Evolutionary conservation across 371 early-diverging fungal genomes (phyloP).

Genomic region (Rhizopus stolonifer): DNA sequence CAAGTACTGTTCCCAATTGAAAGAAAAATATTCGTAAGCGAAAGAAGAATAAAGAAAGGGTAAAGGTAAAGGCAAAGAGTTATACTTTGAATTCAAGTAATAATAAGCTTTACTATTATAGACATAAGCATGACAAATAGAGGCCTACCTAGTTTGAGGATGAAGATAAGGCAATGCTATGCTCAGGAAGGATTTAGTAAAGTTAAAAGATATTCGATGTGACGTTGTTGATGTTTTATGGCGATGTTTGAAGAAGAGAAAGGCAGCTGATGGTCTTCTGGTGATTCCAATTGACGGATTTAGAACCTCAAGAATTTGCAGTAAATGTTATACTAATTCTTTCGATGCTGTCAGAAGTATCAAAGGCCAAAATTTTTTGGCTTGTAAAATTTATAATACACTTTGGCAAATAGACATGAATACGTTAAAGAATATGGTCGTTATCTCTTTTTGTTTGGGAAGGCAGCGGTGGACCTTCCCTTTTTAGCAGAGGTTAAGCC

Average conservation of each 20-base stretch:
- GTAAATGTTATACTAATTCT: neutral
- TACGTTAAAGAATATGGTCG: conserved; percentile 6
- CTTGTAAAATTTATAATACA: neutral
- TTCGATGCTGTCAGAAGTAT: neutral
- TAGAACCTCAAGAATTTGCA: neutral
- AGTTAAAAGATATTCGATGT: neutral
- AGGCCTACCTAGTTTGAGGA: neutral
- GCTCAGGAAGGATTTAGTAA: neutral
- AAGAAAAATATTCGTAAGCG: too few relatives aligned
- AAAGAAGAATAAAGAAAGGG: neutral
- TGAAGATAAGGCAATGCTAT: neutral
- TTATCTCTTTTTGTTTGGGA: conserved; percentile 1
- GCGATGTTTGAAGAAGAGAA: conserved; percentile 1
- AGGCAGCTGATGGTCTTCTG: neutral
- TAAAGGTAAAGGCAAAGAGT: neutral
- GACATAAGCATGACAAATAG: too few relatives aligned
- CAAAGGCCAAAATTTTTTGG: neutral
- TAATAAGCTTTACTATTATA: too few relatives aligned
- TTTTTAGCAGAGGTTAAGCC: too few relatives aligned
- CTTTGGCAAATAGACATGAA: conserved; percentile 13
- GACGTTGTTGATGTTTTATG: conserved; percentile 4
- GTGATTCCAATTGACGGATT: neutral
- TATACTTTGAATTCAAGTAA: neutral
- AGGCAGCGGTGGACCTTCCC: neutral
- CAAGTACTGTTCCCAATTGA: neutral